Base-by-base conservation (phyloP, 2,329 filamentous ascomycete genomes). In the Tricladium varicosporioides region DNA sequence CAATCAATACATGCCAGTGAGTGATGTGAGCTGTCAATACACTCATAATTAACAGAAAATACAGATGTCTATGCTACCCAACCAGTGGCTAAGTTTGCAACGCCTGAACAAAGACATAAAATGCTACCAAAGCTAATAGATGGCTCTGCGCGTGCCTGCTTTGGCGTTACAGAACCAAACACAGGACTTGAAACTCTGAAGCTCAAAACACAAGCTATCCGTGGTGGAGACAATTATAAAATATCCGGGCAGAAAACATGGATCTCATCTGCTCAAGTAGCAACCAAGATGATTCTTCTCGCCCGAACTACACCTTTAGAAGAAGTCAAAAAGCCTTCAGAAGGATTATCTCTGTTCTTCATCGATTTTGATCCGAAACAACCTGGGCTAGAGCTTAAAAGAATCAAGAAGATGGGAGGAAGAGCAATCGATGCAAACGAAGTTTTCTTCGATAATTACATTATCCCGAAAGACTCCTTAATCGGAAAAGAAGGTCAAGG, bases 181-280 rank as follows among this genome's bases (percentile, higher is more conserved):
- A 86, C 88, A 0, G 90, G 91, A 0, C 81, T 95, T 1, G 87
- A 95, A 58, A 95, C 90, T 0, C 75, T 92, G 10, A 82, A 85
- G 44, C 75, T 95, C 2, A 79, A 78, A 42, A 93, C 89, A 0
- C 73, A 75, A 5, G 90, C 90, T 0, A 79, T 72, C 31, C 81
- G 79, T 62, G 81, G 84, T 16, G 82, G 81, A 0, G 75, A 80
- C 13, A 79, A 76, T 3, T 95, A 92, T 69, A 76, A 74, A 1
- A 79, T 95, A 10, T 83, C 83, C 0, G 90, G 91, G 0, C 89
- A 93, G 69, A 95, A 95, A 74, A 92, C 93, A 54, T 95, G 91
- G 91, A 95, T 94, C 54, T 90, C 89, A 0, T 92, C 85, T 53
- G 91, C 91, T 0, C 89, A 95, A 69, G 87, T 93, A 0, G 90